Conservation (phyloP, 805 yeast genomes). For the Priceomyces castillae region DNA sequence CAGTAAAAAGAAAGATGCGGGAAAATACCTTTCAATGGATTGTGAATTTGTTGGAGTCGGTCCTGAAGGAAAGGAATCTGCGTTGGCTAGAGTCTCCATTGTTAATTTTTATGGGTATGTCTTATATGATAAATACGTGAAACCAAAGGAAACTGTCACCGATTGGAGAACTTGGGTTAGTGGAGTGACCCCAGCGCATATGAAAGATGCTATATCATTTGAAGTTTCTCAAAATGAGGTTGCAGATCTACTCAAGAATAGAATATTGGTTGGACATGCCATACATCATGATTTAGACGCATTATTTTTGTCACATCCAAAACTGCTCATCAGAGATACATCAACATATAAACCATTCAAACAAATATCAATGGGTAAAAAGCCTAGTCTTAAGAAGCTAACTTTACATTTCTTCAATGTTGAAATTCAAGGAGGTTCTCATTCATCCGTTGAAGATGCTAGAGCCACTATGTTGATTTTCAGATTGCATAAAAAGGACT, state of each 20-base stretch:
- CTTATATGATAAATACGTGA: constrained; percentile 70
- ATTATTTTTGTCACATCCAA: constrained; percentile 66
- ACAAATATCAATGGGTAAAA: constrained; percentile 58
- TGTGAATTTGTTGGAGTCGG: constrained; percentile 96
- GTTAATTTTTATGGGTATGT: constrained; percentile 79
- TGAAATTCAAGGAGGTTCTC: constrained; percentile 71
- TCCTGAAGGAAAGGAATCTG: constrained; percentile 63
- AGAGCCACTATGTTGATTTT: constrained; percentile 83
- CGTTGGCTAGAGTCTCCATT: constrained; percentile 80
- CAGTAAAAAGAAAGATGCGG: constrained; percentile 45
- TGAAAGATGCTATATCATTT: constrained; percentile 66
- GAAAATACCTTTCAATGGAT: constrained; percentile 79
- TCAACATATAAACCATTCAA: constrained; percentile 59
- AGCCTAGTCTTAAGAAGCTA: constrained; percentile 71
- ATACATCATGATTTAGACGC: constrained; percentile 74
- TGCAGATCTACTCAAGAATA: constrained; percentile 49
- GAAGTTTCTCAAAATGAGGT: constrained; percentile 62
- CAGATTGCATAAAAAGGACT: constrained; percentile 56
- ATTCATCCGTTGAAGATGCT: constrained; percentile 90
- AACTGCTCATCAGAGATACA: constrained; percentile 66
- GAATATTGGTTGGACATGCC: constrained; percentile 81
- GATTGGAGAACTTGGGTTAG: constrained; percentile 94
- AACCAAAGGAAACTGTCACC: constrained; percentile 70
- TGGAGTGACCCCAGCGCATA: constrained; percentile 71
- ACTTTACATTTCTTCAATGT: constrained; percentile 52